Evolutionary conservation across 441 rosid species (phyloP).

Genomic region (Biscutella laevigata): DNA sequence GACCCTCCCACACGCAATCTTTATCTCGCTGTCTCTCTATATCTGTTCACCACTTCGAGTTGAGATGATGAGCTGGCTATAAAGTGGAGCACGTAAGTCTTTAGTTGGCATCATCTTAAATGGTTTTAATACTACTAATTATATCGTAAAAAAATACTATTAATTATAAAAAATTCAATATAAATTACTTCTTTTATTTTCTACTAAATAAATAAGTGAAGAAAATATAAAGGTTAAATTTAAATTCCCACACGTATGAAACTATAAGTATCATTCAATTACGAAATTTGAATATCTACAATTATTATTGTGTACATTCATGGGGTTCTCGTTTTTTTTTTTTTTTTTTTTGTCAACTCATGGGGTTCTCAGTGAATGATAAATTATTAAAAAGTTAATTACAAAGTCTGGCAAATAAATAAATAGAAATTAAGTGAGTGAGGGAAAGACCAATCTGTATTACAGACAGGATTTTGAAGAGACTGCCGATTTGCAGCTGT

Average conservation of each 20-base stretch:
- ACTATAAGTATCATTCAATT: background rate
- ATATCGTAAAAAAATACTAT: no score
- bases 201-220: background rate
- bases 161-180: background rate
- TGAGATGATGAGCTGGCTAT: slow-evolving; percentile 41
- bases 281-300: background rate
- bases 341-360: no score
- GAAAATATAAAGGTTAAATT: no score
- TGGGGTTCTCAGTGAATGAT: no score
- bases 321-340: background rate
- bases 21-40: slow-evolving; percentile 16
- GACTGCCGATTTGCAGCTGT: slow-evolving; percentile 24
- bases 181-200: background rate
- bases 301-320: background rate
- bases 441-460: slow-evolving; percentile 15
- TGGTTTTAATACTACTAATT: background rate
- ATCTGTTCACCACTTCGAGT: slow-evolving; percentile 20
- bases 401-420: background rate
- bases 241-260: slow-evolving; percentile 8
- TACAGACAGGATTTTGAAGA: slow-evolving; percentile 23
- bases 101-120: slow-evolving; percentile 23
- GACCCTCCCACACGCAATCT: slow-evolving; percentile 17
- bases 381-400: background rate
- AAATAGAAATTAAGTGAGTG: background rate
- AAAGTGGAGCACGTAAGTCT: slow-evolving; percentile 36